Conservation (phyloP, 352 stramenopile genomes). For the Phytophthora lateralis region DNA sequence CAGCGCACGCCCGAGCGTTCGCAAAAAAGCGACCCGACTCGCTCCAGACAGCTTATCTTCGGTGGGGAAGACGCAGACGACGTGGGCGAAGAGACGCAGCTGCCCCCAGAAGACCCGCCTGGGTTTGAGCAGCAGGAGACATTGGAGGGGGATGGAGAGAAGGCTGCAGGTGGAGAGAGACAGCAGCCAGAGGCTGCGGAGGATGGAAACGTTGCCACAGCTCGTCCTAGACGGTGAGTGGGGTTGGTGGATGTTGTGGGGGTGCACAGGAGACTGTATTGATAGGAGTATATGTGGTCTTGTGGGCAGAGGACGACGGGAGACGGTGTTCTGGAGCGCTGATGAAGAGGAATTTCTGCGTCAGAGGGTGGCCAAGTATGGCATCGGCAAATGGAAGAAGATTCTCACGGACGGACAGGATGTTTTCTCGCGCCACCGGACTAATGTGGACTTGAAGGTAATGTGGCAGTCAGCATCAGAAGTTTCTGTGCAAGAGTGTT, state of each 20-base stretch:
- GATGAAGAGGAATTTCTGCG: slow-evolving; percentile 53
- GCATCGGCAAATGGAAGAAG: slow-evolving; percentile 49
- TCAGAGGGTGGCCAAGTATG: slow-evolving; percentile 45
- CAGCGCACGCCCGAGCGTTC: slow-evolving; percentile 14
- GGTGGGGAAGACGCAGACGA: slow-evolving; percentile 20
- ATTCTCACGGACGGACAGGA: slow-evolving; percentile 44
- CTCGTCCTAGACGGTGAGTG: neutral
- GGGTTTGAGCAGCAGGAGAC: neutral
- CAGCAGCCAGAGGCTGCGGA: slow-evolving; percentile 3
- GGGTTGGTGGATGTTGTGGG: neutral
- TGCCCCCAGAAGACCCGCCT: neutral
- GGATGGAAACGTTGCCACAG: neutral
- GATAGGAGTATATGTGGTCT: neutral
- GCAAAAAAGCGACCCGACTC: slow-evolving; percentile 16
- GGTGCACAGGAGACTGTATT: neutral
- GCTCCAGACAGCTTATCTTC: slow-evolving; percentile 46
- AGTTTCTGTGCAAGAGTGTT: neutral
- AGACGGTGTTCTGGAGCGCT: slow-evolving; percentile 44
- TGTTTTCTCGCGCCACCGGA: slow-evolving; percentile 55
- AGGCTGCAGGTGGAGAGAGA: neutral
- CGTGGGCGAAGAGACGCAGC: neutral
- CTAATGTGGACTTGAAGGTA: slow-evolving; percentile 75
- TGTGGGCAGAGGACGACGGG: slow-evolving; percentile 24
- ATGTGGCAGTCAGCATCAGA: too few relatives aligned
- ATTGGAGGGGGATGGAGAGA: neutral